phyloP scores from a whole-genome alignment of 345 rosid species.

The Lumnitzera littorea region DNA sequence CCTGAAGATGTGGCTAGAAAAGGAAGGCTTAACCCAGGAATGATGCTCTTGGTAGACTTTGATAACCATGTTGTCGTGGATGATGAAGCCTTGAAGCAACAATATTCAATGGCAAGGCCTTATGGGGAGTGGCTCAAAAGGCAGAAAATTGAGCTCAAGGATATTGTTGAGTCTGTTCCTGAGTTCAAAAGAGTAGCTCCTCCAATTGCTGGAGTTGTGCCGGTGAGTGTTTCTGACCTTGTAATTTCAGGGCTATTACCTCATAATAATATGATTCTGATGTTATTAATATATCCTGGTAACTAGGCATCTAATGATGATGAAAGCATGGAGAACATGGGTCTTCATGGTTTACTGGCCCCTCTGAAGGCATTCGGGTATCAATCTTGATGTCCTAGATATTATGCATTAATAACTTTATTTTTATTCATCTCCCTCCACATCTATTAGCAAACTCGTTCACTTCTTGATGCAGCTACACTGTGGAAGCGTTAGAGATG shows the following conservation, averaged over 20 bases:
- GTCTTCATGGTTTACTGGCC: conserved; percentile 79
- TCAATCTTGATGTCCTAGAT: conserved; percentile 7
- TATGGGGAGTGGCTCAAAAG: conserved; percentile 88
- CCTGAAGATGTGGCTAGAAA: conserved; percentile 92
- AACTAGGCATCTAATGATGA: conserved; percentile 64
- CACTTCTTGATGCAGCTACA: conserved; percentile 52
- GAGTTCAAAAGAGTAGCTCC: conserved; percentile 56
- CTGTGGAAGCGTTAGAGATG: conserved; percentile 97
- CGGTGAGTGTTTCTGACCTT: conserved; percentile 32
- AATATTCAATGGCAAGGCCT: conserved; percentile 82
- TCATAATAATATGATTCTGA: background rate
- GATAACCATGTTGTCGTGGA: conserved; percentile 93
- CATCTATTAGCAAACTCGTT: background rate
- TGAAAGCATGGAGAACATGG: conserved; percentile 77
- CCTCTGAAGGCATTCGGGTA: conserved; percentile 99
- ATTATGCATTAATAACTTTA: background rate
- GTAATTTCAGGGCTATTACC: background rate
- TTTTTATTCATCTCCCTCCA: background rate
- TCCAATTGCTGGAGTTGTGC: conserved; percentile 54
- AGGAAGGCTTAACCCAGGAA: conserved; percentile 98
- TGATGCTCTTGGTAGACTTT: conserved; percentile 99
- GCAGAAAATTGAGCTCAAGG: conserved; percentile 77
- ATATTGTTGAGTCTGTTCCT: conserved; percentile 61
- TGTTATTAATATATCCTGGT: conserved; percentile 8
- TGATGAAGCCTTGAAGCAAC: conserved; percentile 92